Base-by-base conservation (phyloP, 148 eudicot species). In the Gaultheria prostrata region DNA sequence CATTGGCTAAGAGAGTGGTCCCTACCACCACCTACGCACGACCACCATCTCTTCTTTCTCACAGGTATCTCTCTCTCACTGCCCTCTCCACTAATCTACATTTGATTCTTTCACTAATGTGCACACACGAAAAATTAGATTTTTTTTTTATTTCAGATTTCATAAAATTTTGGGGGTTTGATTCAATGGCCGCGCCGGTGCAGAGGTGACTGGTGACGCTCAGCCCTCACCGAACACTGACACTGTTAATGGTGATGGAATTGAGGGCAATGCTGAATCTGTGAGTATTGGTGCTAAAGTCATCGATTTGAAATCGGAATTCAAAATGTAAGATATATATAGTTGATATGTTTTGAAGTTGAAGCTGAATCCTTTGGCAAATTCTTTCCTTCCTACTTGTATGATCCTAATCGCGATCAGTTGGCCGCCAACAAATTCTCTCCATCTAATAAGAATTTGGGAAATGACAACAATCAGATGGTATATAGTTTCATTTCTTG, bases 281-380 rank as follows among this genome's bases (percentile, higher is more conserved):
- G 75, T 72, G 73, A 70, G 5, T 39, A 53, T 5, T 82, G 88
- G 76, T 86, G 86, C 84, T 69, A 80, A 86, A 46, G 85, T 72
- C 74, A 86, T 87, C 67, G 89, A 93, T 84, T 83, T 89, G 17
- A 90, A 93, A 87, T 87, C 93, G 18, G 94, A 95, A 79, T 85
- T 87, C 50, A 83, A 92, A 85, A 93, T 93, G 51, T 86, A 92
- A 59, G 93, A n/a, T n/a, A n/a, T n/a, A 89, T 78, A 84, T 93
- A 51, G 94, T 88, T 61, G 95, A 93, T 14, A 83, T 90, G 86
- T 79, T 95, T 91, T 95, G 26, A 92, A 93, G 80, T 86, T 95
- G 78, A 89, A 87, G 87, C 53, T 91, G 89, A 95, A 95, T 87
- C 98, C 98, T 18, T 79, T 92, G 93, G 98, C 98, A 21, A 89